Evolutionary conservation across 176 grass and related monocot species (phyloP), one percentile per base, ranked within the genome.

Genomic region (Urochloa ruziziensis): DNA sequence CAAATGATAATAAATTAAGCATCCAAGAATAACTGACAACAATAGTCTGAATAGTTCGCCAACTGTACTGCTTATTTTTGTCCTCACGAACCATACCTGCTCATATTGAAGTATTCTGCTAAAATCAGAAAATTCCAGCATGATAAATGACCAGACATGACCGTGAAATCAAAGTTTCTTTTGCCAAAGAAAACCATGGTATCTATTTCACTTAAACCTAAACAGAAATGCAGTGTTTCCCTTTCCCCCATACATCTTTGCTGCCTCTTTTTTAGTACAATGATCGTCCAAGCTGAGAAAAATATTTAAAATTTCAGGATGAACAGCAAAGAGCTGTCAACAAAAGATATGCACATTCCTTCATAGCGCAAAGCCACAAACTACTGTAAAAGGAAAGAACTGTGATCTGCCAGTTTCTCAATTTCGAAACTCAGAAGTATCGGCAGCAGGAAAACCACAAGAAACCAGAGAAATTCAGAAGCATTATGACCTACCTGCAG

Each of bases 401-500:
- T 44, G 51, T 48, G 62, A 21, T 32, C 25, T 25, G 29, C 49
- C 59, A 33, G 10, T 15, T 57, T 52, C 43, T 4, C 62, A 54
- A 11, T 42, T 63, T 62, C 30, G 65, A 12, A 80, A 33, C 6
- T 30, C 58, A 79, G 13, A 32, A 54, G 8, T 49, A 27, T 15
- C 57, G 17, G 7, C 4, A 73, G 9, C 14, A 17, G 47, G 15
- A 21, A 53, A 53, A 21, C 1, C 49, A 53, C 12, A 80, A 66
- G 46, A 74, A 73, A 88, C 1, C 4, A 39, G 0, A 56, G 35
- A 23, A 11, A 27, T 23, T 59, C 30, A 35, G 62, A 65, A 18
- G 61, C 32, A 65, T 19, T 43, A 69, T 73, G 66, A 67, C 61
- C 59, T 60, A 84, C 87, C 87, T 80, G 51, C 66, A 57, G 29